phyloP scores from a whole-genome alignment of 2,329 filamentous ascomycete species.

The Cladosporium sphaerospermum region DNA sequence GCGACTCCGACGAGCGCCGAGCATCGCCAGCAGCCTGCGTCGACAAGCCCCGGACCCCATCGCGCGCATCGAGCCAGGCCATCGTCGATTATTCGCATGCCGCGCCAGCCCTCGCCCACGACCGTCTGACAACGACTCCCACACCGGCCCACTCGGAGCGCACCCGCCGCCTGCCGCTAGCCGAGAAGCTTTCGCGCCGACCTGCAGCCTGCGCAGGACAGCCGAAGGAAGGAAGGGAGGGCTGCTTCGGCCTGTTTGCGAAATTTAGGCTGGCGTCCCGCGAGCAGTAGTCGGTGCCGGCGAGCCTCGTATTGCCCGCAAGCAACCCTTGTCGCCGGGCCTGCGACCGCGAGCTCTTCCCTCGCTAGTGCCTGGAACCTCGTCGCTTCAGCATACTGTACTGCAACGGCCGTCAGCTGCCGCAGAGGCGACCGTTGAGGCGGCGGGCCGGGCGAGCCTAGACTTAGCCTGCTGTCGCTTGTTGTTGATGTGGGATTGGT shows the following conservation, averaged over 20 bases:
- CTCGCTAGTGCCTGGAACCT: no score
- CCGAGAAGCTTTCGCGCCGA: slow-evolving; percentile 1
- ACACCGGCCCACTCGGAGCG: not conserved
- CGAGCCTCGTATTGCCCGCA: no score
- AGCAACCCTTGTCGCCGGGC: no score
- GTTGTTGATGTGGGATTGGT: not conserved
- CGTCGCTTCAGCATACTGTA: no score
- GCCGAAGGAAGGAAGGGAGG: not conserved
- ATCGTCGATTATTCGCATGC: slow-evolving; percentile 12
- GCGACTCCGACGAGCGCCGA: not conserved
- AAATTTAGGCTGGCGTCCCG: not conserved
- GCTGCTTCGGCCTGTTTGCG: slow-evolving; percentile 6
- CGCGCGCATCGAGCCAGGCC: not conserved
- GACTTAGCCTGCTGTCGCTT: not conserved
- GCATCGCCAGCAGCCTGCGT: not conserved
- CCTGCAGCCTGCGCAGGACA: not conserved
- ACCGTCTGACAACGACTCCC: not conserved
- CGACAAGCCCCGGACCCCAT: no score
- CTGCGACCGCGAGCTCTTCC: no score
- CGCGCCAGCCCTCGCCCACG: not conserved
- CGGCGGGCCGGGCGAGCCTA: not conserved
- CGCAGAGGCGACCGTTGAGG: slow-evolving; percentile 1
- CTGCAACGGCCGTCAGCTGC: not conserved
- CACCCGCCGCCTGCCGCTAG: not conserved
- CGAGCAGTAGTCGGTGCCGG: no score